Percentiles rank a stretch among this genome's conserved stretches.
Conservation (phyloP, 208 protist genomes). For the Perkinsela sp. region DNA sequence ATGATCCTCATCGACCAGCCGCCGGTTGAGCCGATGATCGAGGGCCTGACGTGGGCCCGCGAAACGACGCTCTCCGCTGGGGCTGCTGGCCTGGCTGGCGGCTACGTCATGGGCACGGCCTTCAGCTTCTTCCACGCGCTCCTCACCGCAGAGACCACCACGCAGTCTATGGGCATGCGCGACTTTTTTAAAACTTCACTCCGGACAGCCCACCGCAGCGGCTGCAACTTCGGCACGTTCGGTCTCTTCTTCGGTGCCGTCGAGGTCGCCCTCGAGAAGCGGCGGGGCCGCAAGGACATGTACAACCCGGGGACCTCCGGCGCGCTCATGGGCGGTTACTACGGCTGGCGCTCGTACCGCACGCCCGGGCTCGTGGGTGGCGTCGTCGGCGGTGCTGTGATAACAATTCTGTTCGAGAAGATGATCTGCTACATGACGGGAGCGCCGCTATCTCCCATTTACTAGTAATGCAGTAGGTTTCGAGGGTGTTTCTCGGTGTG, state of each 20-base stretch:
- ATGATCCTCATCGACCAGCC: constrained; percentile 23
- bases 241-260: constrained; percentile 56
- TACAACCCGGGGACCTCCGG: constrained; percentile 44
- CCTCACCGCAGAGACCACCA: constrained; percentile 41
- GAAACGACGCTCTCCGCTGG: constrained; percentile 28
- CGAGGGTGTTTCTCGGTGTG: too few relatives aligned
- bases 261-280: constrained; percentile 64
- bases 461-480: too few relatives aligned
- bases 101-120: constrained; percentile 52
- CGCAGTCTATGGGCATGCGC: constrained; percentile 47
- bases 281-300: constrained; percentile 40
- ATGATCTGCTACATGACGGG: constrained; percentile 10
- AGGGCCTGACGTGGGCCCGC: constrained; percentile 20
- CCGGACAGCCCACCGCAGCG: constrained; percentile 21
- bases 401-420: constrained; percentile 39
- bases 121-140: constrained; percentile 60
- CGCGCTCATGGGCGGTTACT: constrained; percentile 27
- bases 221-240: constrained; percentile 41
- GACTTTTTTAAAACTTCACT: constrained; percentile 54
- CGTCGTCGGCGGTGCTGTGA: constrained; percentile 19
- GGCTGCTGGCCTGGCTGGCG: constrained; percentile 21
- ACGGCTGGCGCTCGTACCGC: constrained; percentile 48
- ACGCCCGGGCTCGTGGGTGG: constrained; percentile 29
- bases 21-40: constrained; percentile 22
- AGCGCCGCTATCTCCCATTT: not conserved